Percentiles rank a stretch among this genome's conserved stretches.
Evolutionary conservation across 169 alveolate species (phyloP).

Genomic region (Blepharisma undulans): DNA sequence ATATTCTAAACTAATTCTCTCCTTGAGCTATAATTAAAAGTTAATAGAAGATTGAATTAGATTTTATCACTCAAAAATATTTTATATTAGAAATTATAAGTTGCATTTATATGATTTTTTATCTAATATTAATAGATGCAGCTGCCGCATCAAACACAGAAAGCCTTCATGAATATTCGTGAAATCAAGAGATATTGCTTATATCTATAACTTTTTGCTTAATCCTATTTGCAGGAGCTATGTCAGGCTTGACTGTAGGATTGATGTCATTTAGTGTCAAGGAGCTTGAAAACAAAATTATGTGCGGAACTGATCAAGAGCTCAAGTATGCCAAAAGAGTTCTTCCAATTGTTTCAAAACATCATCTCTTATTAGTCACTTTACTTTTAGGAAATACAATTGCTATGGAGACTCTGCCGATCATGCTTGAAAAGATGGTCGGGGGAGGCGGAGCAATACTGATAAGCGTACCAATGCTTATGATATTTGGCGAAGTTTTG

Average conservation of each 20-base stretch:
- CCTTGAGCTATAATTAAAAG: background rate
- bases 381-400: constrained; percentile 88
- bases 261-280: constrained; percentile 89
- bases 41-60: no score
- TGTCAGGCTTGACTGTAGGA: constrained; percentile 94
- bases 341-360: constrained; percentile 77
- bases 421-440: constrained; percentile 86
- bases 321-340: constrained; percentile 69
- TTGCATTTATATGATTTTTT: background rate
- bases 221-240: constrained; percentile 82
- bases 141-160: background rate
- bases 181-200: background rate
- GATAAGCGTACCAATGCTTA: constrained; percentile 84
- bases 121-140: background rate
- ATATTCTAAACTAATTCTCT: no score
- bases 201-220: background rate
- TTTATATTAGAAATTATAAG: background rate
- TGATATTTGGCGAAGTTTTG: constrained; percentile 92
- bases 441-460: constrained; percentile 86
- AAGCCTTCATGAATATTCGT: background rate
- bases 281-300: constrained; percentile 82
- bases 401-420: constrained; percentile 94
- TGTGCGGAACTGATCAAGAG: constrained; percentile 85
- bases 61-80: no score
- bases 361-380: constrained; percentile 89